Evolutionary conservation across 306 rosid genomes (phyloP).

Genomic region (Lupinus albus): DNA sequence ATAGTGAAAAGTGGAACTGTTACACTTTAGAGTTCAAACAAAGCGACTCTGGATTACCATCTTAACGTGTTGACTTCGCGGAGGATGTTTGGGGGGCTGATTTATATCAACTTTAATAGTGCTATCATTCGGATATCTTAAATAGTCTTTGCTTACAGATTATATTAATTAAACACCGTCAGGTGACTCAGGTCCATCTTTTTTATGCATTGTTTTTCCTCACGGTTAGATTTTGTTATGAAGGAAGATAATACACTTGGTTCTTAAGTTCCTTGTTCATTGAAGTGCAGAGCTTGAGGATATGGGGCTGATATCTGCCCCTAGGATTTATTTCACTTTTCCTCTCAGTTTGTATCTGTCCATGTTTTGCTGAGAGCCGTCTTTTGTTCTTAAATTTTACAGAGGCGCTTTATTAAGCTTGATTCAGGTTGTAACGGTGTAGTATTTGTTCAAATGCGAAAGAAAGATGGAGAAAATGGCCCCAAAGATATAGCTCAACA

Average conservation of each 20-base stretch:
- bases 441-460: slow-evolving; percentile 86
- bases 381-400: slow-evolving; percentile 25
- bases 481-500: slow-evolving; percentile 77
- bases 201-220: slow-evolving; percentile 7
- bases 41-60: background rate
- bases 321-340: slow-evolving; percentile 21
- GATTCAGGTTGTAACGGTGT: slow-evolving; percentile 95
- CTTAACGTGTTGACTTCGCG: slow-evolving; percentile 1
- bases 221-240: background rate
- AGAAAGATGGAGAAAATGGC: slow-evolving; percentile 64
- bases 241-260: background rate
- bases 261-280: too few species aligned
- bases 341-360: slow-evolving; percentile 22
- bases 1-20: slow-evolving; percentile 27
- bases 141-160: background rate
- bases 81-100: slow-evolving; percentile 1
- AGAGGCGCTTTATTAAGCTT: slow-evolving; percentile 77
- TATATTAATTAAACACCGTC: background rate
- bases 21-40: slow-evolving; percentile 1
- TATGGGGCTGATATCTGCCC: background rate
- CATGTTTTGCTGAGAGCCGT: slow-evolving; percentile 36
- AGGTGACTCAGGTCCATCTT: background rate
- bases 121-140: slow-evolving; percentile 7
- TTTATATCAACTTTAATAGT: background rate
- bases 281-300: background rate